A percentile compares a stretch with the other conserved stretches of the same genome.
phyloP scores from a whole-genome alignment of 495 filamentous ascomycete genomes.

The Barbatosphaeria neglecta region DNA sequence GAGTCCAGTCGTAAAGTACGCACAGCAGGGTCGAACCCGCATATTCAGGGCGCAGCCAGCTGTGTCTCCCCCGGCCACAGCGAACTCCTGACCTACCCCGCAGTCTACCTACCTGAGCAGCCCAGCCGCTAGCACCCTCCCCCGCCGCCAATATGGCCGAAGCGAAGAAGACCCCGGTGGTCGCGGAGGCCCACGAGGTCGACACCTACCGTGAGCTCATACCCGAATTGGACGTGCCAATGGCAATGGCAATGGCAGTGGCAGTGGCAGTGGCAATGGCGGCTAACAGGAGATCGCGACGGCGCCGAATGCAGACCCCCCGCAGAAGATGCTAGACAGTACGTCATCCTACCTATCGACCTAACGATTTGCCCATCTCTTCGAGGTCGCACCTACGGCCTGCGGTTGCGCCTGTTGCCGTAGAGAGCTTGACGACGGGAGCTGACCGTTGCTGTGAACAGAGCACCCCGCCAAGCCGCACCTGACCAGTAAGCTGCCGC shows the following conservation, averaged over 20 bases:
- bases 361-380: no score
- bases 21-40: background rate
- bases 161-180: constrained; percentile 53
- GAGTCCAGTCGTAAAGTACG: background rate
- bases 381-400: no score
- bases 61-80: background rate
- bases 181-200: constrained; percentile 74
- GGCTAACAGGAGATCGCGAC: background rate
- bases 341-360: constrained; percentile 16
- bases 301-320: constrained; percentile 27
- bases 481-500: constrained; percentile 39
- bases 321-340: constrained; percentile 52
- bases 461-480: constrained; percentile 51
- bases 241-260: background rate
- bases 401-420: background rate
- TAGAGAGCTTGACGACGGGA: constrained; percentile 14
- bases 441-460: constrained; percentile 15
- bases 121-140: constrained; percentile 15
- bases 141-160: constrained; percentile 55
- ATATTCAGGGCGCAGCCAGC: background rate
- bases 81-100: constrained; percentile 2
- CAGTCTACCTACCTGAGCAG: constrained; percentile 8
- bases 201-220: constrained; percentile 59
- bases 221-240: no score
- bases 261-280: background rate